These are phyloP conservation scores for Berberis thunbergii DNA, from an alignment of 164 flowering plant genomes.

Conservation along the genomic window DNA sequence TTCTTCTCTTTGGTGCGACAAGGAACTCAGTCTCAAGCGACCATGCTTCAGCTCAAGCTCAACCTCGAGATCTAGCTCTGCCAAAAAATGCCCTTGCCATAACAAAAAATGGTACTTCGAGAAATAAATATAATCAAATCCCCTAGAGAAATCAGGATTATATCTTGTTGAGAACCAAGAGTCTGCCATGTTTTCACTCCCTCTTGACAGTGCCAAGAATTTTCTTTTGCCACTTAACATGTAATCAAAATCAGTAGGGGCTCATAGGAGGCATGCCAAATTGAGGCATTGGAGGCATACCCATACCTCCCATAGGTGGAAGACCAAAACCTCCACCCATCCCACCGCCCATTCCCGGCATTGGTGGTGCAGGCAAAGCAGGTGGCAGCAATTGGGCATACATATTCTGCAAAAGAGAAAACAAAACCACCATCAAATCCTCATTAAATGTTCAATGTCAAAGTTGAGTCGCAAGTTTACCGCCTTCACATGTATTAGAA, in stretches of 20 bases:
- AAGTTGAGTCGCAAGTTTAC: too few species aligned
- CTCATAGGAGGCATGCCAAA: conserved; percentile 98
- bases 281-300: conserved; percentile 98
- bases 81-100: conserved; percentile 41
- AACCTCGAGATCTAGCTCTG: conserved; percentile 7
- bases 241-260: conserved; percentile 29
- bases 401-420: conserved; percentile 71
- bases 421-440: background rate
- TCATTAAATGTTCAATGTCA: background rate
- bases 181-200: too few species aligned
- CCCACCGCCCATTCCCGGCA: conserved; percentile 72
- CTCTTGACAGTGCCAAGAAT: too few species aligned
- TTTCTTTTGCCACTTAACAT: too few species aligned
- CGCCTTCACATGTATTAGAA: too few species aligned
- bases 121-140: conserved; percentile 10
- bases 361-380: conserved; percentile 97
- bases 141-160: conserved; percentile 5
- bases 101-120: conserved; percentile 31
- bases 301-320: conserved; percentile 80
- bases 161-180: conserved; percentile 14
- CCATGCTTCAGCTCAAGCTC: conserved; percentile 20
- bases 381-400: conserved; percentile 96
- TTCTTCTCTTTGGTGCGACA: background rate
- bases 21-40: background rate
- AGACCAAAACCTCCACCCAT: conserved; percentile 50